Evolutionary conservation across 2,329 filamentous ascomycete species (phyloP).

Genomic region (Chaetomium globosum): DNA sequence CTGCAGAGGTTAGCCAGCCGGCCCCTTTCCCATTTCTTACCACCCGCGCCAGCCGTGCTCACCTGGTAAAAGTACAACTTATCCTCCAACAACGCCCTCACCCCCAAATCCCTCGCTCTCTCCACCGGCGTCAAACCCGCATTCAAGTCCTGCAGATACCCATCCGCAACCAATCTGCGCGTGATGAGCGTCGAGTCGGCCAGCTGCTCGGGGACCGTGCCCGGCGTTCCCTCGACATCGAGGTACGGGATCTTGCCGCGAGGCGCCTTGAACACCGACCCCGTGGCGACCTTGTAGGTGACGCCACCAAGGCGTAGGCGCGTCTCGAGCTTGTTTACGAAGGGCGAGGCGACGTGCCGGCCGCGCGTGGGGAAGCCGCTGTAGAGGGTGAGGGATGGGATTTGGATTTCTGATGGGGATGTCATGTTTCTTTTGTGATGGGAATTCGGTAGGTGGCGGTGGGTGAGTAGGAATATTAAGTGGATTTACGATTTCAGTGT

Average conservation of each 20-base stretch:
- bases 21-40: background rate
- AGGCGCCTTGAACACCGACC: conserved; percentile 52
- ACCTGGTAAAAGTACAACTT: conserved; percentile 59
- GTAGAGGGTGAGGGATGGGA: conserved; percentile 47
- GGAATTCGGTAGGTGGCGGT: background rate
- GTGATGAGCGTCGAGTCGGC: conserved; percentile 61
- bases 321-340: conserved; percentile 64
- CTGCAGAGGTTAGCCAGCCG: conserved; percentile 35
- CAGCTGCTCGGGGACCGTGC: conserved; percentile 37
- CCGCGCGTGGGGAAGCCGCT: conserved; percentile 51
- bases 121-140: conserved; percentile 44
- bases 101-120: conserved; percentile 53
- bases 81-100: conserved; percentile 61
- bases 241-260: conserved; percentile 65
- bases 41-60: background rate
- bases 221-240: conserved; percentile 36
- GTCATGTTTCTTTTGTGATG: background rate
- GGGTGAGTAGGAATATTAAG: no score
- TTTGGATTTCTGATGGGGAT: background rate
- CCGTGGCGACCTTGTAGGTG: conserved; percentile 50
- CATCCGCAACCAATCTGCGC: conserved; percentile 47
- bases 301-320: conserved; percentile 58
- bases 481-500: no score
- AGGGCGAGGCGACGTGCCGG: conserved; percentile 61
- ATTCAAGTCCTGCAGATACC: conserved; percentile 54